phyloP scores from a whole-genome alignment of 2,329 filamentous ascomycete genomes.

The Fusarium subglutinans region DNA sequence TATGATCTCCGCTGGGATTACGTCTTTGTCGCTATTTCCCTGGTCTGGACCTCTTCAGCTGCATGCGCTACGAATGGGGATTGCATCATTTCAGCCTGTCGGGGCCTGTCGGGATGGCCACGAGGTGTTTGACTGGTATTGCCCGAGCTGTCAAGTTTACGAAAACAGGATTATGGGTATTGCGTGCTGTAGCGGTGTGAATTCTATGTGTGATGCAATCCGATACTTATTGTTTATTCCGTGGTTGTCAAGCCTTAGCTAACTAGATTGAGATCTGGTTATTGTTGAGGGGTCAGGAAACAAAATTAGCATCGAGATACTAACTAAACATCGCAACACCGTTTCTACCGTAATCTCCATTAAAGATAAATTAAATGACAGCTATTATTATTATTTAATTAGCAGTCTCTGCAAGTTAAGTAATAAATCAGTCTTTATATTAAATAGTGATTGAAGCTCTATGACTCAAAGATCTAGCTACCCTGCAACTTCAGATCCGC shows the following conservation, averaged over 20 bases:
- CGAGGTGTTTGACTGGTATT: not conserved
- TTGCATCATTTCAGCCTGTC: slow-evolving; percentile 27
- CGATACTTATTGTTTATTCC: too few species aligned
- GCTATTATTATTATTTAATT: not conserved
- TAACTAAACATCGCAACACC: too few species aligned
- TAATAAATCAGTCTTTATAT: not conserved
- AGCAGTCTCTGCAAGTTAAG: rapidly evolving
- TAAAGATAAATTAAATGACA: too few species aligned
- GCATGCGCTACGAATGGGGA: not conserved
- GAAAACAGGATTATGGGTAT: slow-evolving; percentile 18
- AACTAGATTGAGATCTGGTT: too few species aligned
- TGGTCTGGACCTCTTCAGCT: not conserved
- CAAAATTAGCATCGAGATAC: too few species aligned
- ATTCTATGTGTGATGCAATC: too few species aligned
- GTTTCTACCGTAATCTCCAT: too few species aligned
- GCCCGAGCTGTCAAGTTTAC: not conserved
- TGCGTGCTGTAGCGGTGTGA: not conserved
- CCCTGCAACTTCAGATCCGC: not conserved
- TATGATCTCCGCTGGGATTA: slow-evolving; percentile 9
- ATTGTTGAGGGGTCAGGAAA: too few species aligned
- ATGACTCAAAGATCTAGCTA: not conserved
- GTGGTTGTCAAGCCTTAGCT: not conserved
- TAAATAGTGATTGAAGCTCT: not conserved
- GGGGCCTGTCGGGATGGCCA: not conserved
- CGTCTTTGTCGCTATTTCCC: slow-evolving; percentile 1